Evolutionary conservation across 2,329 filamentous ascomycete species (phyloP), one percentile per base, ranked within the genome.

Genomic region (Alternaria brassicae): DNA sequence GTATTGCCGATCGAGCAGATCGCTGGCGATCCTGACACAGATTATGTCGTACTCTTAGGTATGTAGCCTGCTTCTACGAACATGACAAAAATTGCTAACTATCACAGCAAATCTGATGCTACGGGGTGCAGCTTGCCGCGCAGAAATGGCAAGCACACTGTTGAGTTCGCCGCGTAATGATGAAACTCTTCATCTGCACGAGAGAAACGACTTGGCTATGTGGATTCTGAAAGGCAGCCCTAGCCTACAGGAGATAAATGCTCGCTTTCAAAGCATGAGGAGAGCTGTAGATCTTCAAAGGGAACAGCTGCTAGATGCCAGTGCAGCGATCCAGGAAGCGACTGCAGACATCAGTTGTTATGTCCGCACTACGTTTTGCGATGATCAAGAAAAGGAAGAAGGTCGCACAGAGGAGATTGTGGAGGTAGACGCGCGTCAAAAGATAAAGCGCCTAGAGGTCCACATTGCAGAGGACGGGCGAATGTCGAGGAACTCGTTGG

Each of bases 201-300:
- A 50, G 13, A 56, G 25, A 51, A 45, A 10, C 6, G 23, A 51
- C 23, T n/a, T 61, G n/a, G 58, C 54, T 37, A 6, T 51, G 3
- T 61, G n/a, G 34, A 55, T 62, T 5, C 19, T 62, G 4, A 39
- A 21, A 41, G 45, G 32, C 4, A 45, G 34, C 27, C 27, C 47
- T 10, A 59, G 61, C 30, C 30, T 63, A 48, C 7, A 61, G 13
- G 41, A 63, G n/a, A 58, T 63, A 47, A n/a, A 50, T 19, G 25
- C 51, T 41, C 42, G 47, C 6, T 19, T 63, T 23, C 10, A 23
- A 42, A 56, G 34, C 25, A 25, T 55, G n/a, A 45, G 41, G 32
- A 27, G 21, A 34, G 42, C 53, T 44, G 28, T 37, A 34, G 49
- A 63, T 37, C 6, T 27, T 30, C 15, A 49, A 19, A 57, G 32